Conservation (phyloP, 495 filamentous ascomycete genomes). For the Niebla homalea region DNA sequence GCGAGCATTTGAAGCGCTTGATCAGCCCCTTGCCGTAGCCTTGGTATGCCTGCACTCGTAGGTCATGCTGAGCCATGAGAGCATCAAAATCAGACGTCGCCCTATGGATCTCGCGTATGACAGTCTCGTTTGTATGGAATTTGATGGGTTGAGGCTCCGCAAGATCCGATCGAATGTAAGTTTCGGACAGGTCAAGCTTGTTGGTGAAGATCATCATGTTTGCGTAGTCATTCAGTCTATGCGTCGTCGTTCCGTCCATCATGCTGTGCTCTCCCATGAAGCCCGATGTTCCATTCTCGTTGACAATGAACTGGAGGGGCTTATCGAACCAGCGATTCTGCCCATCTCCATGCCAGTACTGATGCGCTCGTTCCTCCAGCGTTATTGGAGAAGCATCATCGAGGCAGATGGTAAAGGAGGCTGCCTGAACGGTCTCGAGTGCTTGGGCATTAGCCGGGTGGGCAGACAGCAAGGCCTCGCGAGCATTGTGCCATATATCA, state of each 20-base stretch:
- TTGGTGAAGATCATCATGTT: constrained; percentile 82
- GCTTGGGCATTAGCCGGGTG: constrained; percentile 61
- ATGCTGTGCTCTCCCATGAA: constrained; percentile 99
- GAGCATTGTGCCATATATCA: constrained; percentile 81
- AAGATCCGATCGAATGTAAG: constrained; percentile 64
- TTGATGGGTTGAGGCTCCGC: constrained; percentile 64
- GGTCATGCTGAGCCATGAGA: constrained; percentile 76
- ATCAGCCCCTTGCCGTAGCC: constrained; percentile 97
- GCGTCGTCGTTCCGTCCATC: constrained; percentile 99
- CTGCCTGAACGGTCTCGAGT: constrained; percentile 73
- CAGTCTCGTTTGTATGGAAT: constrained; percentile 61
- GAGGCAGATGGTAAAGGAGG: constrained; percentile 85
- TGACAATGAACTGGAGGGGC: constrained; percentile 93
- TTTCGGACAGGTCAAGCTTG: constrained; percentile 73
- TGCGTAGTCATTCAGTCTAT: constrained; percentile 87
- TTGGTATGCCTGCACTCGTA: constrained; percentile 87
- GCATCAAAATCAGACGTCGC: constrained; percentile 63
- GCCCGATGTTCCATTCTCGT: constrained; percentile 93
- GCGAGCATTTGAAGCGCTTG: constrained; percentile 98
- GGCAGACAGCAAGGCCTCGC: constrained; percentile 59
- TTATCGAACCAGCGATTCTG: constrained; percentile 97
- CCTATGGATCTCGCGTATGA: constrained; percentile 59
- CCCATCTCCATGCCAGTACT: constrained; percentile 98
- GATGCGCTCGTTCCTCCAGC: constrained; percentile 84
- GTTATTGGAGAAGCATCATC: constrained; percentile 90